Evolutionary conservation across 331 rosid genomes (phyloP).

Genomic region (Spiraea crenata): DNA sequence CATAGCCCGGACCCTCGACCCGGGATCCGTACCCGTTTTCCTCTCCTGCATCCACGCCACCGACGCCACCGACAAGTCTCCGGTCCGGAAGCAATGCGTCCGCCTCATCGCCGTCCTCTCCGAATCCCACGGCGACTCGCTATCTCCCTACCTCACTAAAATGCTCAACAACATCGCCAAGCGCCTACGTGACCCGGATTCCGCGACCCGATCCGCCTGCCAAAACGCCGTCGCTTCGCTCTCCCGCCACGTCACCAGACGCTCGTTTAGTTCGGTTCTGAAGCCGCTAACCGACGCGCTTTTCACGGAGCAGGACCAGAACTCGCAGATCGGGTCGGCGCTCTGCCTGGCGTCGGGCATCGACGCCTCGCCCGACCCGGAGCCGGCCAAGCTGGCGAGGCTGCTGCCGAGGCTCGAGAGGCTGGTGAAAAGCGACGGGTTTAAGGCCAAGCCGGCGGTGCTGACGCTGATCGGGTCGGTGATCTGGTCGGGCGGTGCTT

Average conservation of each 20-base stretch:
- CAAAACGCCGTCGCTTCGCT: conserved; percentile 70
- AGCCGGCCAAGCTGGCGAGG: conserved; percentile 63
- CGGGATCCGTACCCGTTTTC: conserved; percentile 47
- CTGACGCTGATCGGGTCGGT: conserved; percentile 70
- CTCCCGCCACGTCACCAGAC: conserved; percentile 63
- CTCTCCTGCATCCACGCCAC: conserved; percentile 79
- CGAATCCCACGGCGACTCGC: conserved; percentile 65
- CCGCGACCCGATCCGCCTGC: conserved; percentile 95
- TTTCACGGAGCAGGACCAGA: conserved; percentile 86
- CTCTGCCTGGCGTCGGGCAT: conserved; percentile 81
- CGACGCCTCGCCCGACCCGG: conserved; percentile 73
- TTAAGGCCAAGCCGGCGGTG: conserved; percentile 79
- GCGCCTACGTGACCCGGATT: conserved; percentile 84
- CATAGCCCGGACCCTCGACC: conserved; percentile 65
- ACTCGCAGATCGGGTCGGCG: conserved; percentile 83
- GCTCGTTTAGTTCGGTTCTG: conserved; percentile 58
- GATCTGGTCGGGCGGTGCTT: conserved; percentile 60
- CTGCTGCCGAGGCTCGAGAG: conserved; percentile 76
- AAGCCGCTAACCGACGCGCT: conserved; percentile 81
- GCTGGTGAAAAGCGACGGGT: conserved; percentile 65
- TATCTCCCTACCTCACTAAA: conserved; percentile 70
- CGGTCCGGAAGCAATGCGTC: conserved; percentile 84
- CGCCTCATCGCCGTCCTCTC: conserved; percentile 57
- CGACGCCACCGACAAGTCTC: conserved; percentile 76
- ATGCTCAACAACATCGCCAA: conserved; percentile 59